A percentile compares a stretch with the other conserved stretches of the same genome.
These are phyloP conservation scores for Citrus glauca DNA, from an alignment of 345 rosid genomes.

Conservation along the genomic window DNA sequence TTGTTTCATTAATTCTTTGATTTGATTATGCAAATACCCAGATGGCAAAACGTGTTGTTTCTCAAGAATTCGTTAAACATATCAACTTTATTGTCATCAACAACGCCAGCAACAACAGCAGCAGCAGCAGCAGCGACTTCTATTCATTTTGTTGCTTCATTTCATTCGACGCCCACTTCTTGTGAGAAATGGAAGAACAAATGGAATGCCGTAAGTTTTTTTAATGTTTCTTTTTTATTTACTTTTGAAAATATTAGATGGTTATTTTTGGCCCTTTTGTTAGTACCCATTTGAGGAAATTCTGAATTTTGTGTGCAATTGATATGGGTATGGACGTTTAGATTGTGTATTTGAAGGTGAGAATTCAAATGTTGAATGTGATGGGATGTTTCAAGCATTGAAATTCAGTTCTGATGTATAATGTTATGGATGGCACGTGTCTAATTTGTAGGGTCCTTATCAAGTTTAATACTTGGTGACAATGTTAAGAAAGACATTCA, in stretches of 20 bases:
- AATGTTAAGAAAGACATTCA: not conserved
- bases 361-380: not conserved
- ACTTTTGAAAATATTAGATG: not conserved
- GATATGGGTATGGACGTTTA: not conserved
- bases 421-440: not conserved
- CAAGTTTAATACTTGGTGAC: not conserved
- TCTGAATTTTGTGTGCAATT: not conserved
- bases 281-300: not conserved
- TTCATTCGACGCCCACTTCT: slow-evolving; percentile 50
- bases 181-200: slow-evolving; percentile 47
- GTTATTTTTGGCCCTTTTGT: not conserved
- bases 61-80: slow-evolving; percentile 25
- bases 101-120: slow-evolving; percentile 1
- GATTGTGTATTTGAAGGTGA: not conserved
- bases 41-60: slow-evolving; percentile 43
- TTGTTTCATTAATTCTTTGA: not conserved
- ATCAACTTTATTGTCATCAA: slow-evolving; percentile 14
- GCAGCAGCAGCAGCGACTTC: slow-evolving; percentile 8
- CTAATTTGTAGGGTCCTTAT: not conserved
- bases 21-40: slow-evolving; percentile 44
- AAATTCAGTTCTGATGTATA: not conserved
- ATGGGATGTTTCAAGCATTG: not conserved
- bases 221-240: not conserved
- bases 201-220: slow-evolving; percentile 37
- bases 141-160: slow-evolving; percentile 18